Base-by-base conservation (phyloP, 768 basidiomycete genomes). In the Boletus tomentosulus region DNA sequence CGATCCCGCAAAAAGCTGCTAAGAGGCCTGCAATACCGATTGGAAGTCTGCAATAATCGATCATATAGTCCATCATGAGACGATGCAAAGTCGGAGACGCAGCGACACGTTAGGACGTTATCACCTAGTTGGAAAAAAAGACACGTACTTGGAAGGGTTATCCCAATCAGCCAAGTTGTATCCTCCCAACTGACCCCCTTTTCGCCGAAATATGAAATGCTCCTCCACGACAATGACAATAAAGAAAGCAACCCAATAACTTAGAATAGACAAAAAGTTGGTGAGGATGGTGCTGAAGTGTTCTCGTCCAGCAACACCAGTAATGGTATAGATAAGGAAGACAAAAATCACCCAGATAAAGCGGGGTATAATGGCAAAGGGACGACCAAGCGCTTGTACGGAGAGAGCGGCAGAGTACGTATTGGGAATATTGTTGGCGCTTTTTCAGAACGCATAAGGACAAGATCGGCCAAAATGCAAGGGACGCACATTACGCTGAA, bases 121-220 rank as follows among this genome's bases (percentile, higher is more conserved):
- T n/a, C n/a, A n/a, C n/a, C n/a, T n/a, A n/a, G n/a, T n/a, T n/a
- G n/a, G n/a, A n/a, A n/a, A n/a, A n/a, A n/a, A n/a, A n/a, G n/a
- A n/a, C 33, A 66, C 71, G 39, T 42, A 76, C 72, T 59, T 66
- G 31, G 65, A 65, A 5, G 74, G 73, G 1, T 58, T 61, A 53
- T 82, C 80, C 70, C 77, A 82, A 49, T 74, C 77, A 13, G 70
- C 68, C 50, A 82, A 53, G 56, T 81, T 76, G 55, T 82, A 82
- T 19, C 80, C 81, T 3, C 75, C 77, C 7, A 80, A 60, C 2
- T 59, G 60, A 11, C 78, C 74, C 0, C 68, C 63, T 42, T 59
- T 63, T 8, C 74, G 56, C 50, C 81, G 65, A 57, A 78, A 78
- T 22, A 79, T 60, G 57, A 71, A 74, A 52, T 79, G 78, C 56